Base-by-base conservation (phyloP, 2,329 filamentous ascomycete species). In the Basipetospora chlamydospora region DNA sequence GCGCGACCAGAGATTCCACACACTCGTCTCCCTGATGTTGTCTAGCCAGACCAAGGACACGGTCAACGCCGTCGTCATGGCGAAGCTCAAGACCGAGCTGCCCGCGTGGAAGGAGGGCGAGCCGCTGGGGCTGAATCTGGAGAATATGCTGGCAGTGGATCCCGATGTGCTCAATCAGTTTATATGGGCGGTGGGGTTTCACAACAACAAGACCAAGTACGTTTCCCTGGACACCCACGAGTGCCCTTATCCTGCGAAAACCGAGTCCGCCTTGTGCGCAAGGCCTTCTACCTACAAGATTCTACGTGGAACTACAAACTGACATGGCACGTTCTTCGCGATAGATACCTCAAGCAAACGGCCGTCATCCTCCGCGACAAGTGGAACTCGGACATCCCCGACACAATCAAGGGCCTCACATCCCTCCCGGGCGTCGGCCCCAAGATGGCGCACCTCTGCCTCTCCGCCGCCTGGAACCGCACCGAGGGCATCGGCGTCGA, bases 31-130 rank as follows among this genome's bases (percentile, higher is more conserved):
- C 11, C 65, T 95, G 43, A 94, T 95, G 87, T 69, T 95, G 23
- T 88, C 80, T 25, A 85, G 79, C 34, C 87, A 95, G 61, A 95
- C 87, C 8, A 93, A 93, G 54, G 87, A 95, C 56, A 90, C 85
- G 1, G 82, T 88, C 39, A 94, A 82, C 17, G 81, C 85, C 0
- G 80, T 75, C 11, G 85, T 80, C 6, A 93, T 95, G 77, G 68
- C 67, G 48, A 71, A 75, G 16, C 64, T 95, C 41, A 80, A 92
- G 57, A 75, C 73, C 4, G 76, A 84, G 47, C 72, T 94, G 45
- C 70, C 66, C 56, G 65, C 67, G 1, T 49, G 60, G 46, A 41
- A 47, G 32, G 52, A 59, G 1, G 66, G 62, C 0, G 63, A 61
- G 1, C 54, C 63, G 4, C 40, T 50, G 0, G 71, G 71, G 0